phyloP scores from a whole-genome alignment of 495 filamentous ascomycete genomes.

The Penicillium maclennaniae region DNA sequence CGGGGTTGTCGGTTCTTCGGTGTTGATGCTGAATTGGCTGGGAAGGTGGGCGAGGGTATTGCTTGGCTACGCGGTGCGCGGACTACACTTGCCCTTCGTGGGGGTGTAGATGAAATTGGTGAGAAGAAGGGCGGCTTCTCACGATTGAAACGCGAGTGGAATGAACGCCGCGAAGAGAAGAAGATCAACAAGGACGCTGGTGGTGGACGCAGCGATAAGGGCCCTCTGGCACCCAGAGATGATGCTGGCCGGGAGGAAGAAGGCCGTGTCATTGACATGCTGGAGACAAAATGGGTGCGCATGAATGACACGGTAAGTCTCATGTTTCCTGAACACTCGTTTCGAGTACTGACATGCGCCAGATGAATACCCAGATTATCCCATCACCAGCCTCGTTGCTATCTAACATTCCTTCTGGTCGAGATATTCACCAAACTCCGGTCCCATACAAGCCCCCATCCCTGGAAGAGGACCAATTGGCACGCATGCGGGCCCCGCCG shows the following conservation, averaged over 20 bases:
- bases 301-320: constrained; percentile 83
- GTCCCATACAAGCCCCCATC: constrained; percentile 55
- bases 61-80: constrained; percentile 76
- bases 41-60: constrained; percentile 75
- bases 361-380: constrained; percentile 79
- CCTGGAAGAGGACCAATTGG: constrained; percentile 54
- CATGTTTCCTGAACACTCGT: background rate
- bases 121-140: constrained; percentile 42
- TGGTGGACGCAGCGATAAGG: constrained; percentile 53
- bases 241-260: constrained; percentile 86
- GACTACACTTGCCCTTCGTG: constrained; percentile 60
- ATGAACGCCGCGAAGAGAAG: constrained; percentile 42
- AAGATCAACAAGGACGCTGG: constrained; percentile 70
- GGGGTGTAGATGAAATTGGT: constrained; percentile 15
- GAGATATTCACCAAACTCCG: constrained; percentile 70
- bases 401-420: constrained; percentile 75
- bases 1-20: constrained; percentile 87
- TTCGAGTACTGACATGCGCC: constrained; percentile 1
- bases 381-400: constrained; percentile 66
- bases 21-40: constrained; percentile 79
- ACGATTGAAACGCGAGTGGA: constrained; percentile 49
- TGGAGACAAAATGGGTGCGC: constrained; percentile 86
- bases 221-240: constrained; percentile 65
- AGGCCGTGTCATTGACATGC: constrained; percentile 75
- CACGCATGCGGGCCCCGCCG: constrained; percentile 43